Conservation (phyloP, 2,329 filamentous ascomycete genomes). For the Cercospora sojina region DNA sequence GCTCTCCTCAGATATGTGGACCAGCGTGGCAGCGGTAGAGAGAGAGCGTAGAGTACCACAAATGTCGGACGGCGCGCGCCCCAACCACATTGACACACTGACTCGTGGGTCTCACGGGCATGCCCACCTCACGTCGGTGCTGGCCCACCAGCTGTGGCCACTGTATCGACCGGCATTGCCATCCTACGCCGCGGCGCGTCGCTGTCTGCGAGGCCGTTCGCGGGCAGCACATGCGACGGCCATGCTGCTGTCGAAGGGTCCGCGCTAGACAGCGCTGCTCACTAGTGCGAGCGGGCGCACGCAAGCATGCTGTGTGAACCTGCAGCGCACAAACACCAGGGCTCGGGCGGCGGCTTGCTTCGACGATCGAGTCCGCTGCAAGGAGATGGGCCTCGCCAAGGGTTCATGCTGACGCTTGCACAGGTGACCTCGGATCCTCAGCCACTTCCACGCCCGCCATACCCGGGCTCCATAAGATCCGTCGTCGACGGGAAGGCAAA, state of each 20-base stretch:
- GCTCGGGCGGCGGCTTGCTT: not conserved
- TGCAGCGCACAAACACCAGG: not conserved
- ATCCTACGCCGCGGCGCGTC: not conserved
- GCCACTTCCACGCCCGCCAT: not conserved
- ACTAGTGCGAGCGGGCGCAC: not conserved
- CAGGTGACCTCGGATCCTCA: conserved; percentile 2
- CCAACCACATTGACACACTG: not conserved
- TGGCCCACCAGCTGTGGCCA: not conserved
- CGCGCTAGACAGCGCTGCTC: not conserved
- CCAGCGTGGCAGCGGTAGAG: conserved; percentile 1
- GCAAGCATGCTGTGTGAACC: not conserved
- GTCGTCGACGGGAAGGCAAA: not conserved
- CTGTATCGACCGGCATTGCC: not conserved
- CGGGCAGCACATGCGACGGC: not conserved
- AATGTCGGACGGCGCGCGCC: not conserved
- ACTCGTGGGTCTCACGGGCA: not conserved
- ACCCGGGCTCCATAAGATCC: conserved; percentile 1
- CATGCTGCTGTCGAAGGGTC: not conserved
- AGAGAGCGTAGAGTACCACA: not conserved
- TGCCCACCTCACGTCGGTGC: not conserved
- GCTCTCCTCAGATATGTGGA: not conserved
- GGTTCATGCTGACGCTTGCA: conserved; percentile 1
- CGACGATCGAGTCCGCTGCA: conserved; percentile 4
- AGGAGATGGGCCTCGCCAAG: conserved; percentile 4
- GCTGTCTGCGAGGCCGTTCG: not conserved